Evolutionary conservation across 2,329 filamentous ascomycete genomes (phyloP).

Genomic region (Cercospora sp.): DNA sequence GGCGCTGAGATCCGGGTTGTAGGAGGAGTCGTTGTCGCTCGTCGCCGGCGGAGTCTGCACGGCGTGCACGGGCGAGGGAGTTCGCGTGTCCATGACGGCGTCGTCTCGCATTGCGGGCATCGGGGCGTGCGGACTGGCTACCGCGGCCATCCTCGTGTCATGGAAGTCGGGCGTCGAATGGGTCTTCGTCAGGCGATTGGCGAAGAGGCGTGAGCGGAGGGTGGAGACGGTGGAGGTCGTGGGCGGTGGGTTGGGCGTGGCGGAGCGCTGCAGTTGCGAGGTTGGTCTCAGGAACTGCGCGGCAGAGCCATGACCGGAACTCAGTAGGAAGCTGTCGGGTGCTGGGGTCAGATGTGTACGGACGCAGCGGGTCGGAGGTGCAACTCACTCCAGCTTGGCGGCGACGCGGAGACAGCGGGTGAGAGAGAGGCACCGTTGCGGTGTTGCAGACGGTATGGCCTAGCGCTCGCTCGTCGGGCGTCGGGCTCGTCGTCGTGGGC

Average conservation of each 20-base stretch:
- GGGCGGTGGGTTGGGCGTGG: conserved; percentile 3
- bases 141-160: conserved; percentile 27
- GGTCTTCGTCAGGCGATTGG: conserved; percentile 29
- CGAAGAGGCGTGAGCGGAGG: conserved; percentile 25
- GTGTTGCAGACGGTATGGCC: neutral
- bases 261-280: conserved; percentile 5
- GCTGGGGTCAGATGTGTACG: neutral
- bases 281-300: conserved; percentile 1
- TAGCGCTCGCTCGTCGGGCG: neutral
- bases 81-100: conserved; percentile 46
- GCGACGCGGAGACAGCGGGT: conserved; percentile 1
- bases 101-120: conserved; percentile 28
- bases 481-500: neutral
- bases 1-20: conserved; percentile 62
- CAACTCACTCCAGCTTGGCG: conserved; percentile 11
- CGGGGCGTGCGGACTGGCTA: conserved; percentile 19
- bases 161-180: conserved; percentile 30
- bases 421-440: neutral
- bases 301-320: conserved; percentile 9
- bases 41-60: conserved; percentile 10
- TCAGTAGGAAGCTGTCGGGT: neutral
- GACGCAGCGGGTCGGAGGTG: neutral
- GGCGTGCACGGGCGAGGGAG: conserved; percentile 40
- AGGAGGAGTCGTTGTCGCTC: conserved; percentile 27
- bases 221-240: conserved; percentile 9